phyloP scores from a whole-genome alignment of 2,329 filamentous ascomycete species.

The Curvularia lunata region DNA sequence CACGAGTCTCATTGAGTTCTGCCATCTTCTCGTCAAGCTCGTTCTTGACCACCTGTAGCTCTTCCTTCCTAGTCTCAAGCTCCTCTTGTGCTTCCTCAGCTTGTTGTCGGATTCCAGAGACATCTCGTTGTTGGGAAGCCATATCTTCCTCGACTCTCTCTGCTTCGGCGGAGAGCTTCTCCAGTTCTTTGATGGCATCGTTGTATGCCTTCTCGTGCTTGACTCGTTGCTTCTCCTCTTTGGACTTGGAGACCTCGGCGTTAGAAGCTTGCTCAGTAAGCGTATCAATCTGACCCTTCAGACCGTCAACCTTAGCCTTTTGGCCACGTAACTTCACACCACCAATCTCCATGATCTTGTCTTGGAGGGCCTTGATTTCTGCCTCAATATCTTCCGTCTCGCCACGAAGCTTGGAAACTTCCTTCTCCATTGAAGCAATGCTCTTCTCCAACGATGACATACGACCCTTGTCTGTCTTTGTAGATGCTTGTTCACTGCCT shows the following conservation, averaged over 20 bases:
- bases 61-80: conserved; percentile 78
- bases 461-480: conserved; percentile 78
- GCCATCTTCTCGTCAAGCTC: conserved; percentile 85
- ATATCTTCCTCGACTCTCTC: conserved; percentile 81
- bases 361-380: conserved; percentile 90
- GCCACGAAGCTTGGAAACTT: conserved; percentile 77
- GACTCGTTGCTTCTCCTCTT: conserved; percentile 87
- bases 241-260: conserved; percentile 85
- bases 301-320: conserved; percentile 85
- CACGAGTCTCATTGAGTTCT: conserved; percentile 87
- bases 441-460: conserved; percentile 76
- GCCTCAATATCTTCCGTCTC: conserved; percentile 91
- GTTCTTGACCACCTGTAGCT: conserved; percentile 78
- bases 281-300: conserved; percentile 80
- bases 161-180: conserved; percentile 72
- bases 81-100: conserved; percentile 83
- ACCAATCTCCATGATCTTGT: conserved; percentile 98
- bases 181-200: conserved; percentile 80
- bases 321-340: conserved; percentile 91
- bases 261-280: conserved; percentile 82
- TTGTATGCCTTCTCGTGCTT: conserved; percentile 86
- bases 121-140: conserved; percentile 74
- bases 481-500: conserved; percentile 78
- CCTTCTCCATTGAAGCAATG: conserved; percentile 74
- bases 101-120: conserved; percentile 72